Evolutionary conservation across 129 eudicot species (phyloP).

Genomic region (Cynara cardunculus): DNA sequence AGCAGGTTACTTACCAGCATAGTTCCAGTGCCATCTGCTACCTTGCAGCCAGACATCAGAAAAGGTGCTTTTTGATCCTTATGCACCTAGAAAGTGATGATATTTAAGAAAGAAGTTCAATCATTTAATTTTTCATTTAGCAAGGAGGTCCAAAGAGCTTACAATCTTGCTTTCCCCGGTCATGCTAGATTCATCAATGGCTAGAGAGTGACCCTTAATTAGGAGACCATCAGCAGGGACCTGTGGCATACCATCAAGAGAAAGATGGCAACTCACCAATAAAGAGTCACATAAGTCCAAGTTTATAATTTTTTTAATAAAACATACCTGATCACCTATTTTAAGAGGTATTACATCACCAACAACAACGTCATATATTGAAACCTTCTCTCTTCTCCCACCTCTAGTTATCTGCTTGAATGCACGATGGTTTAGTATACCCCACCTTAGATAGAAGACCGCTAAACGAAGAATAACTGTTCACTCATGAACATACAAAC

Average conservation of each 20-base stretch:
- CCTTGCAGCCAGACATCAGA: slow-evolving; percentile 91
- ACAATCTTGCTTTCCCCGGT: slow-evolving; percentile 99
- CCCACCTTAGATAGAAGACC: neutral
- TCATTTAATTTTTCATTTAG: neutral
- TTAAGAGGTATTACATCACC: slow-evolving; percentile 94
- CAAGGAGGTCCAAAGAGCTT: slow-evolving; percentile 48
- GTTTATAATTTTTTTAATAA: neutral
- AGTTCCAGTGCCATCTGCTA: slow-evolving; percentile 94
- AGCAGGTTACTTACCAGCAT: slow-evolving; percentile 66
- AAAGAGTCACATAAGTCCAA: neutral
- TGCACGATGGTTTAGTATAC: neutral
- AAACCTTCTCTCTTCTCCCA: slow-evolving; percentile 82
- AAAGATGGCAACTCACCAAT: neutral
- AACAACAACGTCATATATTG: slow-evolving; percentile 83
- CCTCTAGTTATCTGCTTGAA: slow-evolving; percentile 70
- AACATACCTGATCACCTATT: slow-evolving; percentile 88
- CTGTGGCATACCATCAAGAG: slow-evolving; percentile 28
- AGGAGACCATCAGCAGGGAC: slow-evolving; percentile 96
- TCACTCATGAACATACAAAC: slow-evolving; percentile 28
- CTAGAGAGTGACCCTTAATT: slow-evolving; percentile 72
- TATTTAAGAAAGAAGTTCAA: slow-evolving; percentile 19
- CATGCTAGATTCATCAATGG: slow-evolving; percentile 99
- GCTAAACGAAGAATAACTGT: neutral
- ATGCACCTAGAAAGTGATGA: slow-evolving; percentile 45
- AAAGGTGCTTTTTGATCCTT: slow-evolving; percentile 86